Percentiles rank a stretch among this genome's conserved stretches.
phyloP scores from a whole-genome alignment of 306 rosid genomes.

The Benincasa hispida region DNA sequence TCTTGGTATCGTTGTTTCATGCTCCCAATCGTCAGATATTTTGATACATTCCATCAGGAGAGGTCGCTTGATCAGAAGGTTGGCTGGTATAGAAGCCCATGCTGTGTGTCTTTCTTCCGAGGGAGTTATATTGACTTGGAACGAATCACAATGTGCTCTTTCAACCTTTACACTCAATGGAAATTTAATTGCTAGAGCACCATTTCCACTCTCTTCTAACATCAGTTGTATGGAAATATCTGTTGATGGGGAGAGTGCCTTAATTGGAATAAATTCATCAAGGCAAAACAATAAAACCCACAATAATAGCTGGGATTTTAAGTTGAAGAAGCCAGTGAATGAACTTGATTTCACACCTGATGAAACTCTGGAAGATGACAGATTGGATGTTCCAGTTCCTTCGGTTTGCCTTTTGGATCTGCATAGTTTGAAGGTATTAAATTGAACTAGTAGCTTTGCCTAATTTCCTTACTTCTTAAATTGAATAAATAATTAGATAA shows the following conservation, averaged over 20 bases:
- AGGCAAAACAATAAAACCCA: constrained; percentile 22
- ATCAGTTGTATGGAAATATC: constrained; percentile 88
- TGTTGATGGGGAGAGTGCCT: constrained; percentile 68
- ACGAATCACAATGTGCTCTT: constrained; percentile 46
- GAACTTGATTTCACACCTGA: constrained; percentile 27
- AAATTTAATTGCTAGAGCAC: constrained; percentile 45
- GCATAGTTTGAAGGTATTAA: constrained; percentile 71
- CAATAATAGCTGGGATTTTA: constrained; percentile 32
- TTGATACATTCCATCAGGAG: constrained; percentile 71
- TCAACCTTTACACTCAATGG: constrained; percentile 80
- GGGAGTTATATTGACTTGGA: constrained; percentile 83
- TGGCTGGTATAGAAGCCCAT: constrained; percentile 73
- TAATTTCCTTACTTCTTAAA: neutral
- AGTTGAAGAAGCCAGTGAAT: constrained; percentile 23
- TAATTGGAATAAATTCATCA: constrained; percentile 53
- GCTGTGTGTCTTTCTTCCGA: constrained; percentile 69
- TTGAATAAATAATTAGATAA: neutral
- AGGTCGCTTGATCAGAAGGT: constrained; percentile 70
- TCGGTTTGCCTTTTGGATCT: constrained; percentile 85
- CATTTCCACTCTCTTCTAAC: constrained; percentile 40
- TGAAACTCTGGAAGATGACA: constrained; percentile 28
- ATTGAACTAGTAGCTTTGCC: constrained; percentile 3
- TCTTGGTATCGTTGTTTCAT: constrained; percentile 81
- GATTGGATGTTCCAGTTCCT: constrained; percentile 52
- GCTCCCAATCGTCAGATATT: constrained; percentile 68